Percentiles rank a stretch among this genome's conserved stretches.
Conservation (phyloP, 2,329 filamentous ascomycete genomes). For the Berkeleyomyces rouxiae region DNA sequence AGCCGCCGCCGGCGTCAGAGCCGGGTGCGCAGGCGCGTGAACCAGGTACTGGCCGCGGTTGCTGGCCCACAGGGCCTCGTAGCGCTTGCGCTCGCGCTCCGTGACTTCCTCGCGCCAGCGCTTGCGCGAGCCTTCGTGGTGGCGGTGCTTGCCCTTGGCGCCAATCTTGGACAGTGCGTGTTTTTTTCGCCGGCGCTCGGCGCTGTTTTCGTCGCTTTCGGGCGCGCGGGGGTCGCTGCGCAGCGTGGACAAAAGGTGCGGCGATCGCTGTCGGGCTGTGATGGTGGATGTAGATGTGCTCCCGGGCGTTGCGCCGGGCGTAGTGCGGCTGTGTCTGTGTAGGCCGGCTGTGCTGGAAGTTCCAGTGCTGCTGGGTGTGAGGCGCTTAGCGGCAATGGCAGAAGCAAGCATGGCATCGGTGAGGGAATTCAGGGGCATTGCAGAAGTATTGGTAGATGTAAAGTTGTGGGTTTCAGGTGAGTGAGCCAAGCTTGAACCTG, state of each 20-base stretch:
- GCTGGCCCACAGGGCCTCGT: constrained; percentile 73
- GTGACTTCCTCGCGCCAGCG: constrained; percentile 65
- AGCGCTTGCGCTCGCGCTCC: constrained; percentile 55
- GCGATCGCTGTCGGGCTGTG: neutral
- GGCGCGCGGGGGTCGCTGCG: neutral
- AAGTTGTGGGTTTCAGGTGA: constrained; percentile 16
- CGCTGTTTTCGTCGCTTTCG: constrained; percentile 33
- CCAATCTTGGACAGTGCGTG: constrained; percentile 26
- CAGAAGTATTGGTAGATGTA: neutral
- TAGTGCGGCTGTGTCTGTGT: constrained; percentile 4
- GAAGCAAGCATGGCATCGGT: constrained; percentile 61
- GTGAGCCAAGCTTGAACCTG: neutral
- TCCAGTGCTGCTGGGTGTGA: constrained; percentile 26
- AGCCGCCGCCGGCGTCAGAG: constrained; percentile 2
- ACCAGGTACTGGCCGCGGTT: constrained; percentile 46
- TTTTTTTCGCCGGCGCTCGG: constrained; percentile 33
- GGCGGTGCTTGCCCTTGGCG: constrained; percentile 42
- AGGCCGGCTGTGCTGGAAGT: constrained; percentile 19
- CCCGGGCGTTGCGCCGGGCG: constrained; percentile 22
- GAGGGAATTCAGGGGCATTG: constrained; percentile 44
- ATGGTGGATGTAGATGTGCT: neutral
- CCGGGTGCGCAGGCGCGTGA: constrained; percentile 14
- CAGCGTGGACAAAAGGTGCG: constrained; percentile 22
- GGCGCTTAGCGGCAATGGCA: constrained; percentile 49
- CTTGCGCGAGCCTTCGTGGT: constrained; percentile 58